Evolutionary conservation across 164 flowering plant genomes (phyloP).

Genomic region (Protea cynaroides): DNA sequence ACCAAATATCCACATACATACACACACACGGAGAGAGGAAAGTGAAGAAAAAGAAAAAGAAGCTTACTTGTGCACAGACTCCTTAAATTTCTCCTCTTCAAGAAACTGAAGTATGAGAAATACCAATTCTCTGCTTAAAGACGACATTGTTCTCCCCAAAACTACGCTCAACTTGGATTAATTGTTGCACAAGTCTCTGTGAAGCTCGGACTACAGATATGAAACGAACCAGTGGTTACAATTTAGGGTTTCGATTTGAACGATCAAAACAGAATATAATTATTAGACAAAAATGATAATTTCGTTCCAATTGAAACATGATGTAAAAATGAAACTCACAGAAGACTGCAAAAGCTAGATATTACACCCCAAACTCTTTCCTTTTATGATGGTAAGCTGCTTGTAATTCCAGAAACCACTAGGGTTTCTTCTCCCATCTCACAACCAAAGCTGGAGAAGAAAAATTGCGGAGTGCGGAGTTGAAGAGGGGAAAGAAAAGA

Average conservation of each 20-base stretch:
- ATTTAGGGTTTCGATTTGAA: not conserved
- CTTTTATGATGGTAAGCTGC: not conserved
- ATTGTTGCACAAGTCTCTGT: not conserved
- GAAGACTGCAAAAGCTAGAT: too few relatives aligned
- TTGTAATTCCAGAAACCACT: slow-evolving; percentile 10
- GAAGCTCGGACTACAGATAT: not conserved
- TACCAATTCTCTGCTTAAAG: slow-evolving; percentile 88
- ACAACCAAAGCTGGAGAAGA: slow-evolving; percentile 1
- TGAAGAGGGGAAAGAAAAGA: slow-evolving; percentile 17
- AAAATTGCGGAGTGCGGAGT: slow-evolving; percentile 1
- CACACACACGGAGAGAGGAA: not conserved
- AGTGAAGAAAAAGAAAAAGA: not conserved
- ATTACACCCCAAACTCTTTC: not conserved
- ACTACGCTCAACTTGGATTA: slow-evolving; percentile 2
- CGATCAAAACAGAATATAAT: not conserved
- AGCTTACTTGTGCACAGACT: slow-evolving; percentile 72
- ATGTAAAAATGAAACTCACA: not conserved
- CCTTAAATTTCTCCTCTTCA: slow-evolving; percentile 88
- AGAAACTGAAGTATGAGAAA: slow-evolving; percentile 90
- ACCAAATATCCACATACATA: not conserved
- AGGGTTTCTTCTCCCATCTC: slow-evolving; percentile 17
- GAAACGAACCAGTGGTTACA: not conserved
- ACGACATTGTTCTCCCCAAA: slow-evolving; percentile 40
- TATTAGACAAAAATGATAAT: not conserved
- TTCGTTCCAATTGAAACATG: too few relatives aligned